Conservation (phyloP, 768 basidiomycete genomes). For the Chalciporus piperatus region DNA sequence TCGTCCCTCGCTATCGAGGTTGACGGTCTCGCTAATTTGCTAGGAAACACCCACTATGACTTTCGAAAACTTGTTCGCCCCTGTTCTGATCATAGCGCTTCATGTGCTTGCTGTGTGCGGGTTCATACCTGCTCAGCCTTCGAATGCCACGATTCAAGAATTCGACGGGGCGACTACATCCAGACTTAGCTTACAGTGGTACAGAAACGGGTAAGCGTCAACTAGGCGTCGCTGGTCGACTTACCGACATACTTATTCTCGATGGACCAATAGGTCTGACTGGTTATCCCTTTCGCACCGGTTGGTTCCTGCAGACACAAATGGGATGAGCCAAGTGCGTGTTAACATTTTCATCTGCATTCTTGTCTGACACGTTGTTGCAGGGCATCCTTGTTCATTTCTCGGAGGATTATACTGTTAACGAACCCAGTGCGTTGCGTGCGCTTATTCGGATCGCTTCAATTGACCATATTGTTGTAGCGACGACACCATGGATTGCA, state of each 20-base stretch:
- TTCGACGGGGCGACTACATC: slow-evolving; percentile 50
- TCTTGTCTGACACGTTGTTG: not conserved
- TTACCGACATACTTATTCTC: slow-evolving; percentile 3
- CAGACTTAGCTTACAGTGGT: slow-evolving; percentile 60
- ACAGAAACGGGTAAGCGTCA: slow-evolving; percentile 43
- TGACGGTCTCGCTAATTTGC: slow-evolving; percentile 1
- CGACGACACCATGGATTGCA: slow-evolving; percentile 88
- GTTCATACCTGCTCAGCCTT: slow-evolving; percentile 73
- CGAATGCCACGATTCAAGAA: slow-evolving; percentile 57
- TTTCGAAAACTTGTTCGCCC: slow-evolving; percentile 2
- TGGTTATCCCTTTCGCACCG: slow-evolving; percentile 58
- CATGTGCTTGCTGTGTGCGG: slow-evolving; percentile 25
- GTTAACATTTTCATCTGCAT: not conserved
- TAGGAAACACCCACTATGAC: slow-evolving; percentile 14
- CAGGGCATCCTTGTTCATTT: slow-evolving; percentile 87
- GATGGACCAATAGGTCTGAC: slow-evolving; percentile 41
- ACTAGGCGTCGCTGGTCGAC: not conserved
- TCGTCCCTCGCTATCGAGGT: slow-evolving; percentile 13
- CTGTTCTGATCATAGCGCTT: slow-evolving; percentile 6
- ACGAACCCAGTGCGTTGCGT: slow-evolving; percentile 48
- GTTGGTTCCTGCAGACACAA: slow-evolving; percentile 48
- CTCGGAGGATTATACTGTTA: slow-evolving; percentile 54
- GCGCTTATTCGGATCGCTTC: slow-evolving; percentile 20
- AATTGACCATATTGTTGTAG: slow-evolving; percentile 33
- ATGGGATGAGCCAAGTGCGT: slow-evolving; percentile 55